These are phyloP conservation scores for Teunomyces tritomae DNA, from an alignment of 805 yeast genomes.

Conservation along the genomic window DNA sequence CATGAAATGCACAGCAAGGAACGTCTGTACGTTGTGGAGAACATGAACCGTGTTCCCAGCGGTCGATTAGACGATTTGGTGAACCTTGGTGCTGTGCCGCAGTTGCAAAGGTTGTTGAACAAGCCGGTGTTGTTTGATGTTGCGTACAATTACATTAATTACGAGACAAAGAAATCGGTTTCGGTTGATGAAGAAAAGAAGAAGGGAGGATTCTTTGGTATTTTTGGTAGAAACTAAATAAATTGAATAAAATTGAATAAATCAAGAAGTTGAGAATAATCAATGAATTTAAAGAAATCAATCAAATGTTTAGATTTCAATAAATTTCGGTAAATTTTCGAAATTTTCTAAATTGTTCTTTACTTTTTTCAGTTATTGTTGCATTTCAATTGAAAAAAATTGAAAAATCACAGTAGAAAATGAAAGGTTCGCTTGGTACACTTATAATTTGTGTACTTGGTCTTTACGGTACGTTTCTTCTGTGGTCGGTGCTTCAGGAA, in stretches of 20 bases:
- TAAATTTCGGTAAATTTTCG: no score
- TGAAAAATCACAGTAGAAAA: constrained; percentile 4
- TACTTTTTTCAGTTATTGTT: no score
- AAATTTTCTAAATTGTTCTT: no score
- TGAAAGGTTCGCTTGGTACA: constrained; percentile 21
- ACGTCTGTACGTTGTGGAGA: constrained; percentile 40
- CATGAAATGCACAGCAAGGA: constrained; percentile 18
- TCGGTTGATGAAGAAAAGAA: constrained; percentile 36
- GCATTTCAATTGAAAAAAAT: no score
- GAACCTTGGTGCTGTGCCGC: constrained; percentile 19
- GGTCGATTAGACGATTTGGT: constrained; percentile 20
- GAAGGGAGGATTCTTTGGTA: constrained; percentile 65
- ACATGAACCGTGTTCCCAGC: constrained; percentile 39
- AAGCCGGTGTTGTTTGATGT: constrained; percentile 92
- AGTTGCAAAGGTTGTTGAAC: constrained; percentile 59
- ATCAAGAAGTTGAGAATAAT: neutral
- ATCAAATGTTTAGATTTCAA: no score
- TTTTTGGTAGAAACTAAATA: constrained; percentile 51
- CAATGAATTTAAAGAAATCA: no score
- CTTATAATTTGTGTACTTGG: constrained; percentile 48
- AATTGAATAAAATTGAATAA: neutral
- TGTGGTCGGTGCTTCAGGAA: constrained; percentile 94
- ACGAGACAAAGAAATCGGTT: constrained; percentile 23
- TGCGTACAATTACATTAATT: constrained; percentile 78
- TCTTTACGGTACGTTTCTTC: constrained; percentile 78